Evolutionary conservation across 805 yeast species (phyloP).

Genomic region (Torulaspora gathmanii): DNA sequence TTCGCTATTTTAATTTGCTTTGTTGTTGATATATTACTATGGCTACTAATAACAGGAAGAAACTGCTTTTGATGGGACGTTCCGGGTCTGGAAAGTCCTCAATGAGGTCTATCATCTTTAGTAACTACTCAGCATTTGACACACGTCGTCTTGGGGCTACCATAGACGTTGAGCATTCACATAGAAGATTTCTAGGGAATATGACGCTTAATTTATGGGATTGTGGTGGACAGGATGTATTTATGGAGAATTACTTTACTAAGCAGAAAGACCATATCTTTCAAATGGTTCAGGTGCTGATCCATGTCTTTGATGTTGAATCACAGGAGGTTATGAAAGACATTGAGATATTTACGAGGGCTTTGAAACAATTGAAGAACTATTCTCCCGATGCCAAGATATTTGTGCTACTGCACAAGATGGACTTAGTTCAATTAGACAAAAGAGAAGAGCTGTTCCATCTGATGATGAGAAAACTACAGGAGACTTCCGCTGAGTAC

Average conservation of each 20-base stretch:
- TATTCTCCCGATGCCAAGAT: slow-evolving; percentile 88
- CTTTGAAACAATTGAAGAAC: slow-evolving; percentile 73
- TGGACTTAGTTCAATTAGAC: slow-evolving; percentile 89
- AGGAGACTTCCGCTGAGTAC: slow-evolving; percentile 65
- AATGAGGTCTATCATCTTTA: slow-evolving; percentile 92
- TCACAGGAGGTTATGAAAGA: slow-evolving; percentile 88
- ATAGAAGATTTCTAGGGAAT: slow-evolving; percentile 84
- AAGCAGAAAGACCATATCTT: slow-evolving; percentile 88
- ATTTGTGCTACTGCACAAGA: slow-evolving; percentile 87
- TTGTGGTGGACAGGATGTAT: slow-evolving; percentile 96
- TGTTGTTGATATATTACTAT: slow-evolving; percentile 6
- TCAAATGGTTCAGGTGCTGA: slow-evolving; percentile 90
- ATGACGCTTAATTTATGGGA: slow-evolving; percentile 97
- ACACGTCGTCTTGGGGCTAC: slow-evolving; percentile 95
- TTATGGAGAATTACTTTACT: slow-evolving; percentile 89
- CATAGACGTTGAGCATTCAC: slow-evolving; percentile 97
- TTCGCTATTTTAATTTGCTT: background rate
- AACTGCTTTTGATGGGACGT: slow-evolving; percentile 75
- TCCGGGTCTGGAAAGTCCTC: slow-evolving; percentile 97
- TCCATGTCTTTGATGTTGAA: slow-evolving; percentile 95
- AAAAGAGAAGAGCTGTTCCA: slow-evolving; percentile 78
- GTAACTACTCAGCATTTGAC: slow-evolving; percentile 94
- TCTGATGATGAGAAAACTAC: slow-evolving; percentile 78
- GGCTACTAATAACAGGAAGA: slow-evolving; percentile 46
- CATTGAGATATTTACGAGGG: slow-evolving; percentile 82